Percentiles rank a stretch among this genome's conserved stretches.
phyloP scores from a whole-genome alignment of 2,329 filamentous ascomycete genomes.

The Emmonsia crescens region DNA sequence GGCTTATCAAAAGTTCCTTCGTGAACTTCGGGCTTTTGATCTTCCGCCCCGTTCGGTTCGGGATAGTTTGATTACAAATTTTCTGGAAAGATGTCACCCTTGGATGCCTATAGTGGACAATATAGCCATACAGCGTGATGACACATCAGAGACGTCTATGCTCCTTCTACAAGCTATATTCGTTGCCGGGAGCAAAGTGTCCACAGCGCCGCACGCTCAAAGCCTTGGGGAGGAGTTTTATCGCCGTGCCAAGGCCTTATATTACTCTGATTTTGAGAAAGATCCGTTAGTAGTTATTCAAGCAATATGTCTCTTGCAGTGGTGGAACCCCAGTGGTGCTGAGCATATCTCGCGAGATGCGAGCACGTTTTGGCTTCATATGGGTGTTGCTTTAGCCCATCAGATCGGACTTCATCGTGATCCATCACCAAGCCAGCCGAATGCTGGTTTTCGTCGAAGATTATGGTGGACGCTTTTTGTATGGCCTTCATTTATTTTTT shows the following conservation, averaged over 20 bases:
- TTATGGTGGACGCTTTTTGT: slow-evolving; percentile 5
- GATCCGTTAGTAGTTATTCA: slow-evolving; percentile 11
- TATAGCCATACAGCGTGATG: neutral
- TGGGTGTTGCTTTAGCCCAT: slow-evolving; percentile 25
- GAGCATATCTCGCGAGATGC: slow-evolving; percentile 25
- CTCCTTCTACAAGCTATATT: slow-evolving; percentile 11
- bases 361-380: slow-evolving; percentile 27
- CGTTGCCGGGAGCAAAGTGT: slow-evolving; percentile 14
- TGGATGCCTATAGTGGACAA: slow-evolving; percentile 14
- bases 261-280: slow-evolving; percentile 12
- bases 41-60: slow-evolving; percentile 8
- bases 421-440: slow-evolving; percentile 18
- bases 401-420: slow-evolving; percentile 27
- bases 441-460: slow-evolving; percentile 9
- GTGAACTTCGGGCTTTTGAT: slow-evolving; percentile 8
- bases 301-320: slow-evolving; percentile 12
- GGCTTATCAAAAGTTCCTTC: slow-evolving; percentile 7
- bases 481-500: neutral
- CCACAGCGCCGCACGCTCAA: slow-evolving; percentile 8
- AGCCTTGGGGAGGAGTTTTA: slow-evolving; percentile 10
- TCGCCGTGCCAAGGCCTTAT: slow-evolving; percentile 12
- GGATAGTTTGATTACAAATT: slow-evolving; percentile 11
- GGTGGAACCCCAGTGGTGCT: slow-evolving; percentile 21
- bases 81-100: slow-evolving; percentile 11
- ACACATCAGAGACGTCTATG: neutral